Evolutionary conservation across 2,329 filamentous ascomycete genomes (phyloP), one percentile per base, ranked within the genome.

Genomic region (Gyromitra esculenta): DNA sequence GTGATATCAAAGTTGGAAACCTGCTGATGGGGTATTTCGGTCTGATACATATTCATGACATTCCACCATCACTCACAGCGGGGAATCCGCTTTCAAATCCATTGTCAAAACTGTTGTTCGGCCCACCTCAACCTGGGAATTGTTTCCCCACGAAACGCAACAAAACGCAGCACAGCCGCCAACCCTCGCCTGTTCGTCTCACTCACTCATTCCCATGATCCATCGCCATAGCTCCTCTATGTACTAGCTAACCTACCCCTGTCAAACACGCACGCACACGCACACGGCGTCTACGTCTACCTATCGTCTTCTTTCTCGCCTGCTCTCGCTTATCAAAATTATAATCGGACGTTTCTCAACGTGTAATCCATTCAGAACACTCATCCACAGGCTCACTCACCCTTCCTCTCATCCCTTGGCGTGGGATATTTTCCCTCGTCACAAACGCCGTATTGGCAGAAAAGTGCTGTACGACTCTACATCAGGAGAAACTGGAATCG

Each of bases 31-130:
- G 31, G 25, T 52, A 60, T 60, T 65, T 65, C 37, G 31, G 15
- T 65, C 62, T 48, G 41, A 59, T 60, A 62, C 69, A 67, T 67
- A 60, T 31, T 64, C 72, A 74, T 74, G 72, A 74, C 72, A 74
- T 48, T 64, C 45, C 3, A 37, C 64, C 72, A 74, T 74, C 72
- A 70, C 64, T 74, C 72, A 74, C 57, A 43, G 18, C 59, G 35
- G 43, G 41, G 9, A 70, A 54, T 56, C 45, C 43, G 11, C 67
- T 71, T 71, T 64, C 68, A 64, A 71, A 71, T 71, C 48, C 45
- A 11, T 56, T 54, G 68, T 48, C 39, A 15, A 56, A 39, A 59
- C 39, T 45, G 21, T 37, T 37, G 56, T 59, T 18, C 25, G 56
- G 6, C 25, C 2, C 31, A 59, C 6, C 41, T 9, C 41, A 45